Evolutionary conservation across 768 basidiomycete genomes (phyloP).

Genomic region (Podaxis sp.): DNA sequence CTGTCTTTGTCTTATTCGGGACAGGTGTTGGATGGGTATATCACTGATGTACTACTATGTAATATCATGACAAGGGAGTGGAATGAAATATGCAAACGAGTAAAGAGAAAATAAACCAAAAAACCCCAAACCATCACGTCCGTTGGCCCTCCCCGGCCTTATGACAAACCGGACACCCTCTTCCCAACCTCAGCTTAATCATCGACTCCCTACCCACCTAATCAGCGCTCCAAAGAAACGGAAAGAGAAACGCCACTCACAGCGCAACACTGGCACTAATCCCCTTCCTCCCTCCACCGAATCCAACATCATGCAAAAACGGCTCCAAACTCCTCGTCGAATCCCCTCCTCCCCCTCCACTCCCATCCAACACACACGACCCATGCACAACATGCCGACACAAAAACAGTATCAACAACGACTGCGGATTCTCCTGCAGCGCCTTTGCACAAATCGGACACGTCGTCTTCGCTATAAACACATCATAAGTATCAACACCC

Average conservation of each 20-base stretch:
- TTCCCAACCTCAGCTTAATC: constrained; percentile 15
- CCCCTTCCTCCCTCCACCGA: constrained; percentile 39
- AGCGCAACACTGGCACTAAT: constrained; percentile 78
- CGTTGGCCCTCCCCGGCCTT: constrained; percentile 12
- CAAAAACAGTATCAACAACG: constrained; percentile 73
- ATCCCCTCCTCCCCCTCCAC: constrained; percentile 54
- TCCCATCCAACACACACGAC: constrained; percentile 64
- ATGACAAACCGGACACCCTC: constrained; percentile 21
- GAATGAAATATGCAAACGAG: background rate
- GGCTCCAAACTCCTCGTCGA: constrained; percentile 16
- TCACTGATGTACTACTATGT: background rate
- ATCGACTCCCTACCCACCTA: constrained; percentile 18
- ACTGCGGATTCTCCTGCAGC: constrained; percentile 56
- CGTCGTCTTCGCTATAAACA: constrained; percentile 48
- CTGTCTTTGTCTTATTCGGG: background rate
- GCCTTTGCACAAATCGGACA: constrained; percentile 71
- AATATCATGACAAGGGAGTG: background rate
- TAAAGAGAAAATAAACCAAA: background rate
- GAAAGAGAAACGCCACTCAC: constrained; percentile 42
- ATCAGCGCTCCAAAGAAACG: background rate
- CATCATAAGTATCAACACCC: background rate
- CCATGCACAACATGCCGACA: constrained; percentile 90
- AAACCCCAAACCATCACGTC: constrained; percentile 3
- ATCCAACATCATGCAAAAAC: constrained; percentile 19
- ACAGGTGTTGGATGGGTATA: background rate